Percentiles rank a stretch among this genome's conserved stretches.
Evolutionary conservation across 768 basidiomycete genomes (phyloP).

Genomic region (Coprinopsis marcescibilis): DNA sequence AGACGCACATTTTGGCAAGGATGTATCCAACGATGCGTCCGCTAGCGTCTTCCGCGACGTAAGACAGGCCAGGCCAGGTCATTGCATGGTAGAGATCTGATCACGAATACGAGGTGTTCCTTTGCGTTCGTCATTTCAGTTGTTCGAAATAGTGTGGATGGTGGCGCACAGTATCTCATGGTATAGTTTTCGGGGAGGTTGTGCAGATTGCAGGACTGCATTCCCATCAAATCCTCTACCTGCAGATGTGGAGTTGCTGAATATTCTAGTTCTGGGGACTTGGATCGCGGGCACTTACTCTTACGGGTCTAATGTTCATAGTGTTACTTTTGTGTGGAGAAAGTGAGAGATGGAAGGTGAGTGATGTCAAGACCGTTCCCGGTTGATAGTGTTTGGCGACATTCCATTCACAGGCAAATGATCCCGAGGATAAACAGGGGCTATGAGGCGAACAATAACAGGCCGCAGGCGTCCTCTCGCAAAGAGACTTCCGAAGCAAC

Average conservation of each 20-base stretch:
- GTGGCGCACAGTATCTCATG: constrained; percentile 64
- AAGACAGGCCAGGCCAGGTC: constrained; percentile 95
- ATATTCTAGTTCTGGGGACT: background rate
- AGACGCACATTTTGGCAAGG: constrained; percentile 83
- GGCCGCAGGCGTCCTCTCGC: no score
- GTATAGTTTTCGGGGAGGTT: constrained; percentile 95
- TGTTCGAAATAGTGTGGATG: constrained; percentile 3
- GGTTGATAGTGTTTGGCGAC: no score
- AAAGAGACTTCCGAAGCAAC: constrained; percentile 1
- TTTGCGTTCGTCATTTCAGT: constrained; percentile 7
- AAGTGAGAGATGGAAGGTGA: background rate
- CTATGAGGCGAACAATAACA: no score
- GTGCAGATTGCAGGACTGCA: constrained; percentile 95
- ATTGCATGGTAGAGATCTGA: constrained; percentile 83
- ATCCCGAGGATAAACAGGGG: no score
- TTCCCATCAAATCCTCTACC: constrained; percentile 86
- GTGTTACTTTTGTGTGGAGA: background rate
- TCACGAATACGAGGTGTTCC: constrained; percentile 16
- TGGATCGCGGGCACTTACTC: constrained; percentile 24
- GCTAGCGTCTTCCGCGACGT: constrained; percentile 87
- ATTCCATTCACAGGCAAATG: no score
- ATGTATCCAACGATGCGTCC: constrained; percentile 95
- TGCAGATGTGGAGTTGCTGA: constrained; percentile 28
- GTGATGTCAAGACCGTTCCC: background rate
- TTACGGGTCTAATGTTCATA: constrained; percentile 43